Evolutionary conservation across 1,284 basidiomycete genomes (phyloP).

Genomic region (Polyporus tsugae): DNA sequence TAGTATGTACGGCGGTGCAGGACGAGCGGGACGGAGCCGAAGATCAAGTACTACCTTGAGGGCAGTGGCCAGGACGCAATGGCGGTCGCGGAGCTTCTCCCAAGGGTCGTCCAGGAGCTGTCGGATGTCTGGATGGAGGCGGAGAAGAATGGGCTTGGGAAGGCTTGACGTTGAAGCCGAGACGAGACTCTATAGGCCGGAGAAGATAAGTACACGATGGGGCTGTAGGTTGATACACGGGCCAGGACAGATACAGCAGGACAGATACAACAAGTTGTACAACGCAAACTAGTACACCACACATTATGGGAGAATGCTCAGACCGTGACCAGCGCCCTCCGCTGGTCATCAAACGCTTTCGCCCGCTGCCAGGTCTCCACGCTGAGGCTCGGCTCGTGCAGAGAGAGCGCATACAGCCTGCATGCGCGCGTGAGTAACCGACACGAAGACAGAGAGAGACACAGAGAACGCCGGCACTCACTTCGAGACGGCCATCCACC

Average conservation of each 20-base stretch:
- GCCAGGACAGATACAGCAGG: conserved; percentile 2
- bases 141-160: conserved; percentile 59
- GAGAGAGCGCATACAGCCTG: conserved; percentile 48
- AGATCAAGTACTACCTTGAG: conserved; percentile 90
- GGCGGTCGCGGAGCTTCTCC: conserved; percentile 56
- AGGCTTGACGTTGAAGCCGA: conserved; percentile 42
- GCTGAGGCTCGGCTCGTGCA: conserved; percentile 46
- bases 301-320: neutral
- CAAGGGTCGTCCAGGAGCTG: conserved; percentile 63
- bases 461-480: conserved; percentile 42
- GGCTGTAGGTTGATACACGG: conserved; percentile 10
- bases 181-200: neutral
- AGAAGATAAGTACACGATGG: neutral
- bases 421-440: conserved; percentile 2
- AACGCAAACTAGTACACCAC: neutral
- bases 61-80: conserved; percentile 63
- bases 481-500: conserved; percentile 72
- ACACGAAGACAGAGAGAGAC: neutral
- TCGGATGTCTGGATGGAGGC: conserved; percentile 75
- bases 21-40: conserved; percentile 89
- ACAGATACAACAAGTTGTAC: neutral
- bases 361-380: conserved; percentile 50
- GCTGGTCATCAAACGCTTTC: conserved; percentile 46
- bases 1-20: conserved; percentile 44
- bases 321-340: conserved; percentile 36